Base-by-base conservation (phyloP, 2,329 filamentous ascomycete genomes). In the Elsinoe fawcettii region DNA sequence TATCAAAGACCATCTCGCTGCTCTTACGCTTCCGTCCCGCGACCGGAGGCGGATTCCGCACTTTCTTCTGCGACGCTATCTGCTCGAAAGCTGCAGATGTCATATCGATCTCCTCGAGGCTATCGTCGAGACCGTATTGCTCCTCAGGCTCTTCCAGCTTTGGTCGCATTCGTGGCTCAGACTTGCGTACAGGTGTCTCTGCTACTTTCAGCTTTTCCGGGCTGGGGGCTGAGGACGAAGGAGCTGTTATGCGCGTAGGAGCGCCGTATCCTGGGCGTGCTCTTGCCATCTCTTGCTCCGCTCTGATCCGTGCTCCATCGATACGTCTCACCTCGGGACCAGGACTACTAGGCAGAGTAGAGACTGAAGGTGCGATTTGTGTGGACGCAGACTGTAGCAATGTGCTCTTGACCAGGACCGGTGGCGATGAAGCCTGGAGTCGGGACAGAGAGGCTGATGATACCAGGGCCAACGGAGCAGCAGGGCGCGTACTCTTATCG, bases 21-120 rank as follows among this genome's bases (percentile, higher is more conserved):
- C 74, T 77, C 64, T 75, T 76, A 43, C 75, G 68, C 63, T 77
- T 77, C 57, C 70, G 71, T 6, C 64, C 64, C 3, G 58, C 41
- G 14, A 32, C 62, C 32, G 47, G 54, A n/a, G 54, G 54, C 3
- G 58, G 37, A 4, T 44, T 41, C 0, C 60, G 49, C 8, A 47
- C 44, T 23, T 60, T 58, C 30, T 47, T 41, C 18, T 39, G 23
- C 6, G 37, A 32, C 9, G 54, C 23, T 44, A 66, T 59, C 16
- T 63, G 62, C 30, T 68, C 67, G 14, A 53, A 53, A 27, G 20
- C 54, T 16, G 22, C 43, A 9, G 30, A 46, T 1, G 69, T 70
- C 54, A 70, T 54, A 54, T 71, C 69, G 63, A 70, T 64, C 18
- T 68, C 61, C 57, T 71, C 68, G 7, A 69, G 54, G 23, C 54